Base-by-base conservation (phyloP, 2,329 filamentous ascomycete species). In the Diaporthe nobilis region DNA sequence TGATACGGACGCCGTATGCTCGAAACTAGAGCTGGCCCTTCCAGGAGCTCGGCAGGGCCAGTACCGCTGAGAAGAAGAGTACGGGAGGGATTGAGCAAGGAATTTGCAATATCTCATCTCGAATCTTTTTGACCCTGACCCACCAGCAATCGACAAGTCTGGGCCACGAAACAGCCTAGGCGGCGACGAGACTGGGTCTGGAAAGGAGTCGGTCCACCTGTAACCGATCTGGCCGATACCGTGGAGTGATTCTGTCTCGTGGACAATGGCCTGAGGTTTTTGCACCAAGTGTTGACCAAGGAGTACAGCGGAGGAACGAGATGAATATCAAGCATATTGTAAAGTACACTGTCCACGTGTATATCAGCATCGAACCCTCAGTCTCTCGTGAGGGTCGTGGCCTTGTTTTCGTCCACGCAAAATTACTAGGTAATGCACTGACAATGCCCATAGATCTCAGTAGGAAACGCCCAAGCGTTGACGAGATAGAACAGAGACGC, bases 181-280 rank as follows among this genome's bases (percentile, higher is more conserved):
- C 49, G 49, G 47, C 22, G 65, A 17, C 34, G n/a, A 28, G 31
- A 53, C 28, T 39, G n/a, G 34, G 49, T 28, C 65, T 31, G 49
- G 13, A 42, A 55, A 70, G 49, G 47, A 70, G n/a, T 55, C 49
- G 47, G 65, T 53, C 65, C 65, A 68, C 65, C 31, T 53, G 47
- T 53, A 55, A 68, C 65, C 65, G 31, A 37, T 39, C 31, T 42
- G 65, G 8, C 47, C 25, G 65, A 4, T 39, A 22, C 44, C 28
- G 20, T n/a, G 12, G 28, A 53, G 31, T 17, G 13, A 12, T 25
- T 53, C 17, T 53, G 28, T 17, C 22, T 39, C 7, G 47, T 39
- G 20, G 31, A 10, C 6, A 9, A 42, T 39, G 65, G 15, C 22
- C 47, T 4, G 15, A 39, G 22, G 34, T 15, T 20, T 53, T 7